Base-by-base conservation (phyloP, 805 yeast species). In the Candida oleophila region DNA sequence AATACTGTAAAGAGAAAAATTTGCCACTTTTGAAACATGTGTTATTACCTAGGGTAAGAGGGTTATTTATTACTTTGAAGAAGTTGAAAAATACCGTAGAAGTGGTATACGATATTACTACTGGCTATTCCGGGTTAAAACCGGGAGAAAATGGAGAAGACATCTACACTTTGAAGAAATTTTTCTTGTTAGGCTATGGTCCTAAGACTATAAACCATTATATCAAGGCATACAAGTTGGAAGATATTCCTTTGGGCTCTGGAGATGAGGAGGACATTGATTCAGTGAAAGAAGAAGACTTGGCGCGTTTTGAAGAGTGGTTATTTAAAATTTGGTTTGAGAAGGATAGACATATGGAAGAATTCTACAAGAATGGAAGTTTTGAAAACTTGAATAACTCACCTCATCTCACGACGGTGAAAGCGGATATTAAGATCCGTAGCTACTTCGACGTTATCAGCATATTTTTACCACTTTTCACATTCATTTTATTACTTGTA, bases 11-110 rank as follows among this genome's bases (percentile, higher is more conserved):
- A 4, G 78, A 82, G 51, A 59, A 73, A 20, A 75, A 73, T 3
- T 69, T 68, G 32, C 73, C 78, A 5, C 69, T 74, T 1, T 72
- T 84, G 52, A 72, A 76, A 36, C 83, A 89, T 61, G 81, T 87
- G 12, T 71, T 94, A 49, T 65, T 90, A n/a, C 99, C 99, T 14
- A 79, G 95, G 46, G 74, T 78, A 0, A 81, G 92, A 30, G 99
- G 99, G 0, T 70, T 94, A 22, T 81, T 86, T 56, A 79, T 81
- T 48, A 74, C 84, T 7, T 72, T 91, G 48, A 69, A 77, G 43
- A 76, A 78, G 47, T 73, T 92, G 49, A 64, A 74, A 18, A 62
- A 70, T 8, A 69, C 84, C 3, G 74, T 81, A 12, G 76, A 77
- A 32, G 76, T 73, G 4, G 77, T 94, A 0, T 88, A 89, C 59